phyloP scores from a whole-genome alignment of 306 rosid species.

The Pterocarpus macrocarpus region DNA sequence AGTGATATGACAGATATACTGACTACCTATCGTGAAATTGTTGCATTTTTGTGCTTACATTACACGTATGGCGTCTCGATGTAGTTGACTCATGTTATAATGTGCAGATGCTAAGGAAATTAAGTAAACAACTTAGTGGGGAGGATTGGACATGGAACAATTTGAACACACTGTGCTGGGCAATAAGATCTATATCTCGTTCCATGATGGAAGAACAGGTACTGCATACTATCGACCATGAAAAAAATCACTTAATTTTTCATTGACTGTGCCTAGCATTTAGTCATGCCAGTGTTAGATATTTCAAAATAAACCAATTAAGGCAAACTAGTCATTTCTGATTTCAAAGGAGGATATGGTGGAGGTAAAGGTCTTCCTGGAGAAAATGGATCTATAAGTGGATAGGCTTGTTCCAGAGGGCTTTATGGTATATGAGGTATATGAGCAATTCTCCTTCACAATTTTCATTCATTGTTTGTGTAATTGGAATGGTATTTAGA shows the following conservation, averaged over 20 bases:
- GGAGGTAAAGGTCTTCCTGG: constrained; percentile 86
- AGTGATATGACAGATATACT: constrained; percentile 9
- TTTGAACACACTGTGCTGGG: constrained; percentile 98
- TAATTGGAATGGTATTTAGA: constrained; percentile 26
- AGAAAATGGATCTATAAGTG: constrained; percentile 81
- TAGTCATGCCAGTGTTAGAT: no score
- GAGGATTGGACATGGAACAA: constrained; percentile 99
- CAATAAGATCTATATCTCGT: constrained; percentile 98
- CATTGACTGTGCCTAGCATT: no score
- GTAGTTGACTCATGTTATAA: constrained; percentile 26
- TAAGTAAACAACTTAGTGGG: constrained; percentile 92
- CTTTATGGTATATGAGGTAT: constrained; percentile 92
- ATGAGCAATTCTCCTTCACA: constrained; percentile 40
- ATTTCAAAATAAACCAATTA: no score
- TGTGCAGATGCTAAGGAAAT: constrained; percentile 89
- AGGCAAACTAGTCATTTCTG: no score
- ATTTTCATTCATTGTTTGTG: constrained; percentile 21
- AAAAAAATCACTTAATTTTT: no score
- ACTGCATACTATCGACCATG: no score
- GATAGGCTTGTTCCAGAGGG: constrained; percentile 84
- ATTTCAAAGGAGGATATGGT: constrained; percentile 85
- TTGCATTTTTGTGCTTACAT: background rate
- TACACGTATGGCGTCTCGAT: no score
- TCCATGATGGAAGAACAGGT: constrained; percentile 99
- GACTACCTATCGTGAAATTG: constrained; percentile 8